Percentiles rank a stretch among this genome's conserved stretches.
phyloP scores from a whole-genome alignment of 805 yeast species.

The Lipomyces sp. region DNA sequence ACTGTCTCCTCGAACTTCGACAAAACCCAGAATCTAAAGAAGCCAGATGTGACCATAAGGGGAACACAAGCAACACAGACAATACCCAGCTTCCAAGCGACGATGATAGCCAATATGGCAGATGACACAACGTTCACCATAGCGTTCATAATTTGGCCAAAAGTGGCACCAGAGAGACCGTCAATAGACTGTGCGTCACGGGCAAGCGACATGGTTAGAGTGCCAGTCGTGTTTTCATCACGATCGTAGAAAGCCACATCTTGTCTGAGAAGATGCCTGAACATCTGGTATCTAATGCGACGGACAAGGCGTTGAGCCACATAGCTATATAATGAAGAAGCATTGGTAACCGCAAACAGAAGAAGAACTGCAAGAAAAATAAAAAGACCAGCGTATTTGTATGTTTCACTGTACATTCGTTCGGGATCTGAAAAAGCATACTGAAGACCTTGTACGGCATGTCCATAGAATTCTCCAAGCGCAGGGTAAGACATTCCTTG shows the following conservation, averaged over 20 bases:
- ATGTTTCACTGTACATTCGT: conserved; percentile 39
- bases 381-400: conserved; percentile 41
- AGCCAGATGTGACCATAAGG: conserved; percentile 42
- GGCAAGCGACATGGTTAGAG: conserved; percentile 32
- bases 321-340: conserved; percentile 39
- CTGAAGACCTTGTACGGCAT: conserved; percentile 25
- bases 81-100: conserved; percentile 43
- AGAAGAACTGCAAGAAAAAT: conserved; percentile 40
- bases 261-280: conserved; percentile 32
- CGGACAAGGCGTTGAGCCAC: conserved; percentile 30
- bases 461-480: conserved; percentile 28
- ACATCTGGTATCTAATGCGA: conserved; percentile 31
- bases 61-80: conserved; percentile 42
- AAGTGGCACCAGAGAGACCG: conserved; percentile 36
- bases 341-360: conserved; percentile 42
- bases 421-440: conserved; percentile 37
- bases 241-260: conserved; percentile 34
- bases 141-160: conserved; percentile 37
- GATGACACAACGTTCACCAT: conserved; percentile 42
- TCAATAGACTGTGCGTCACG: conserved; percentile 34
- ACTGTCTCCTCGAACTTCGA: conserved; percentile 39
- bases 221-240: conserved; percentile 34
- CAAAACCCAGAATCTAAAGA: conserved; percentile 40
- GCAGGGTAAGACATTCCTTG: conserved; percentile 29
- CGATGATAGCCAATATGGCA: conserved; percentile 41